These are phyloP conservation scores for Fusarium sp. DNA, from an alignment of 2,329 filamentous ascomycete species.

Conservation along the genomic window DNA sequence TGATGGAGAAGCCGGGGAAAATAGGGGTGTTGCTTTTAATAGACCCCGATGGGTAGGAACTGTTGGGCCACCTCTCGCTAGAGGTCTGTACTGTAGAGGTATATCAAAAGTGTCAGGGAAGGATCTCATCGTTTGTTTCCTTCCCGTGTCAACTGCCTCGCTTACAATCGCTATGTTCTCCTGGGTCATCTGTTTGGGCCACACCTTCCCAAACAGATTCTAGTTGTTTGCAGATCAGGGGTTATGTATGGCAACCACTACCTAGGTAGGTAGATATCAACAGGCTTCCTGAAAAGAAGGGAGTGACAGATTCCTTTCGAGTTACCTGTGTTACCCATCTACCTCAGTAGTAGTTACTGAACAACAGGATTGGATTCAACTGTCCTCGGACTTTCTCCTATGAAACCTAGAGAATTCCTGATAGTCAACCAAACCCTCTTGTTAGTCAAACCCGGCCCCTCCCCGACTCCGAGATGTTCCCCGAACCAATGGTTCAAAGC, in stretches of 20 bases:
- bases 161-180: constrained; percentile 7
- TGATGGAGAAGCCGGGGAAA: constrained; percentile 3
- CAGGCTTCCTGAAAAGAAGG: background rate
- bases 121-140: constrained; percentile 1
- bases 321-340: background rate
- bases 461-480: constrained; percentile 7
- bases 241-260: background rate
- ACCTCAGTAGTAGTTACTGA: background rate
- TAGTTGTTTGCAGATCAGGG: constrained; percentile 20
- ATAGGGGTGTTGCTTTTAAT: constrained; percentile 17
- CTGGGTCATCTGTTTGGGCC: background rate
- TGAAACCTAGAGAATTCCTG: background rate
- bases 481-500: constrained; percentile 41
- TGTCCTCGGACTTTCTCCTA: background rate
- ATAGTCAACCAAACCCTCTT: background rate
- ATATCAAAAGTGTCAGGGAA: background rate
- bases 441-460: background rate
- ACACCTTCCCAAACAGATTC: constrained; percentile 21
- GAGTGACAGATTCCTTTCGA: background rate
- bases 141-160: constrained; percentile 16
- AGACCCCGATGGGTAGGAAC: background rate
- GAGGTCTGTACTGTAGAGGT: background rate
- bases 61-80: background rate
- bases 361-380: background rate
- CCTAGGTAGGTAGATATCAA: background rate